These are phyloP conservation scores for Alternaria ventricosa DNA, from an alignment of 2,329 filamentous ascomycete species.

Conservation along the genomic window DNA sequence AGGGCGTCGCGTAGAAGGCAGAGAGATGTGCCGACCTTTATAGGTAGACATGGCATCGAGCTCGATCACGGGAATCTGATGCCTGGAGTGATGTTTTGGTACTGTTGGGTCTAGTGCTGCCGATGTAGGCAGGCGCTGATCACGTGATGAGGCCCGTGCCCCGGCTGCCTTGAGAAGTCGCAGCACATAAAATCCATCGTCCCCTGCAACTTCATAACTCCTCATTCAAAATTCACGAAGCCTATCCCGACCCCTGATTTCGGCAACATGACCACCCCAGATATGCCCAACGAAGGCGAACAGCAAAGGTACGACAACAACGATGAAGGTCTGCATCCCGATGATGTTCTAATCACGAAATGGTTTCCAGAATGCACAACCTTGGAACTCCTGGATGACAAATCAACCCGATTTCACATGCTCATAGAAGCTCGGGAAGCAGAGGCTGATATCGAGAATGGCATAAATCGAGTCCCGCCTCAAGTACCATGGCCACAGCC, in stretches of 20 bases:
- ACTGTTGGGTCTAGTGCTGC: neutral
- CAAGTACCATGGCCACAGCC: neutral
- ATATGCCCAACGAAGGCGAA: neutral
- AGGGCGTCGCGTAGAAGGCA: neutral
- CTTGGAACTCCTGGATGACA: too few species aligned
- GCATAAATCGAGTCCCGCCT: neutral
- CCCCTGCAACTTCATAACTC: neutral
- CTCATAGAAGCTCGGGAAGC: too few species aligned
- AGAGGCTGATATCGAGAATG: neutral
- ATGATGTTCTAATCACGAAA: neutral
- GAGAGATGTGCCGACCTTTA: neutral
- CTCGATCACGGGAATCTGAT: neutral
- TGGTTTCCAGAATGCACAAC: neutral
- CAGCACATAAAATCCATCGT: neutral
- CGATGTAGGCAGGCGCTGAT: neutral
- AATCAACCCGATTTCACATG: too few species aligned
- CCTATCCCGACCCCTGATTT: fast-evolving
- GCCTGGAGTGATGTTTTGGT: neutral
- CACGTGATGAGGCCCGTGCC: neutral
- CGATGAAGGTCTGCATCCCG: neutral
- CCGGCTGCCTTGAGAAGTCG: neutral
- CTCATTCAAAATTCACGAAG: neutral
- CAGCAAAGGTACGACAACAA: neutral
- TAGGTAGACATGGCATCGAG: neutral
- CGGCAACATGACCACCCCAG: neutral